Conservation (phyloP, 1,284 basidiomycete genomes). For the Ceratobasidium sp. region DNA sequence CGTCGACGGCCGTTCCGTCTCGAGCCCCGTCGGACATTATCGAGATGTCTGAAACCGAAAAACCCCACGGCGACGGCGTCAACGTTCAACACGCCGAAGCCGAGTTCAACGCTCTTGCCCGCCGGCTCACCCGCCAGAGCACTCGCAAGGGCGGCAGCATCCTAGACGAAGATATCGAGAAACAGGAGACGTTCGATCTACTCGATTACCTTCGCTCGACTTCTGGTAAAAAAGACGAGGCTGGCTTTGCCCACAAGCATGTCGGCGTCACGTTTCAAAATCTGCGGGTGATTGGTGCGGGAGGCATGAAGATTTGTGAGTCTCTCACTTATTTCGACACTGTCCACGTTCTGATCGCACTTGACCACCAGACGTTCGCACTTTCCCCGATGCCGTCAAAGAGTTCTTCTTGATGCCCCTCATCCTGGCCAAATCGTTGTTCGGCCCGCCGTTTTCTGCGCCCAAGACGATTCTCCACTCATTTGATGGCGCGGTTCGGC, state of each 20-base stretch:
- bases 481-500: slow-evolving; percentile 59
- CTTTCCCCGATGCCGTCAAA: slow-evolving; percentile 71
- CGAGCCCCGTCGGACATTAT: slow-evolving; percentile 10
- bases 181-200: slow-evolving; percentile 43
- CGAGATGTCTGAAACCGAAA: slow-evolving; percentile 28
- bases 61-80: slow-evolving; percentile 20
- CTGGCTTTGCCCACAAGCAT: slow-evolving; percentile 86
- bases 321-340: slow-evolving; percentile 56
- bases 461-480: slow-evolving; percentile 52
- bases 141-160: slow-evolving; percentile 16
- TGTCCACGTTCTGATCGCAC: slow-evolving; percentile 54
- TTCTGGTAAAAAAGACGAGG: slow-evolving; percentile 62
- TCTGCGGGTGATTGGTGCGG: slow-evolving; percentile 67
- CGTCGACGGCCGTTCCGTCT: slow-evolving; percentile 34
- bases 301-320: slow-evolving; percentile 66
- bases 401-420: slow-evolving; percentile 72
- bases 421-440: slow-evolving; percentile 50
- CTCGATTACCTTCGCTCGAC: slow-evolving; percentile 41
- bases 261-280: slow-evolving; percentile 87
- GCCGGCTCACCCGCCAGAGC: slow-evolving; percentile 42
- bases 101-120: slow-evolving; percentile 35
- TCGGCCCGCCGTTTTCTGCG: slow-evolving; percentile 12
- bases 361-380: slow-evolving; percentile 61
- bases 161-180: slow-evolving; percentile 22
- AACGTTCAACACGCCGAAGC: slow-evolving; percentile 38